Evolutionary conservation across 2,329 filamentous ascomycete genomes (phyloP), one percentile per base, ranked within the genome.

Genomic region (Xylaria sp.): DNA sequence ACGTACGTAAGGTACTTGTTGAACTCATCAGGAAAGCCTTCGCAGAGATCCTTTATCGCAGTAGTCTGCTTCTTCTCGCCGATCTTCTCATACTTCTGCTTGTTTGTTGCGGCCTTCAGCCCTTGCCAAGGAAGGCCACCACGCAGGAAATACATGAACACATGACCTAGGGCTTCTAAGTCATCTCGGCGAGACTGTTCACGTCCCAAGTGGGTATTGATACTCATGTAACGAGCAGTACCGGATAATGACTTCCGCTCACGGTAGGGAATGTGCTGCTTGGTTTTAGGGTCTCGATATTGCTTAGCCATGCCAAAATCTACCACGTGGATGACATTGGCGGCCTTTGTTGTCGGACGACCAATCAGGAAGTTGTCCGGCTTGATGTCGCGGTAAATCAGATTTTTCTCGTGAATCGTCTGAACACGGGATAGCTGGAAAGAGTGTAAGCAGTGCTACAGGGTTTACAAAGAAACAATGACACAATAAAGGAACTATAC

Each of bases 81-180:
- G 82, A 99, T 99, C 88, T 98, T 98, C 84, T 99, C 96, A 81
- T 99, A 99, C 85, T 99, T 99, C 81, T 99, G 96, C 89, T 99
- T 91, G 82, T 92, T 92, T 56, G 90, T 92, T 37, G 89, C 90
- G 80, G 90, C 90, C 83, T 92, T 92, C 72, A 92, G 83, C 10
- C 90, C 90, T 79, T 92, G 90, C 90, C 90, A 92, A 44, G 90
- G 90, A 64, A 92, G 84, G 8, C 89, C 89, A 56, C 90, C 90
- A n/a, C 90, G 86, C 54, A 92, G 81, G 80, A 92, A 92, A 81
- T 92, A 92, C 85, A 92, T 89, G 80, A 92, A 92, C 50, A 92
- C 90, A 78, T 92, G 90, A 23, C 90, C 90, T 13, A 92, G 84
- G 15, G 96, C 96, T 83, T 99, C 96, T 69, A 99, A 86, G 81